A percentile compares a stretch with the other conserved stretches of the same genome.
phyloP scores from a whole-genome alignment of 75 land plant species.

The Pinus albicaulis region DNA sequence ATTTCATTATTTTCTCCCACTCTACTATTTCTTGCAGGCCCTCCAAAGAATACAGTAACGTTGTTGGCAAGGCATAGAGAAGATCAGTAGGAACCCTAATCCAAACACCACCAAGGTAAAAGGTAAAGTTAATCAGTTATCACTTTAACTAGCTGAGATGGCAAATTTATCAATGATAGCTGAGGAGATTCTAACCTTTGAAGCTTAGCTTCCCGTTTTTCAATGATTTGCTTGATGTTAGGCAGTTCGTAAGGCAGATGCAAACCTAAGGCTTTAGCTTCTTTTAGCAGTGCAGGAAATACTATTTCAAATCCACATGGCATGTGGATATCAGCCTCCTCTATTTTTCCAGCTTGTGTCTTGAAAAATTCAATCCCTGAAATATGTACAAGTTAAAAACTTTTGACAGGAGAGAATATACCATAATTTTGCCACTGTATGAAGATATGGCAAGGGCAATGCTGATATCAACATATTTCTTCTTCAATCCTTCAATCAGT shows the following conservation, averaged over 20 bases:
- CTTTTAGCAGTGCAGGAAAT: constrained; percentile 11
- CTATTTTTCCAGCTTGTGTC: not conserved
- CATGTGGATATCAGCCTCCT: not conserved
- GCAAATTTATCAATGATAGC: not conserved
- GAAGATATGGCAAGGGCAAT: not conserved
- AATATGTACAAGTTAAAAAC: too few species aligned
- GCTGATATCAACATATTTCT: not conserved
- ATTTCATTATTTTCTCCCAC: constrained; percentile 20
- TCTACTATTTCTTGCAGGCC: constrained; percentile 16
- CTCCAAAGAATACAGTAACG: constrained; percentile 18
- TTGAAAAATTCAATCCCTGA: constrained; percentile 7
- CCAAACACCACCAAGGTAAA: not conserved
- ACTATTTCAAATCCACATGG: constrained; percentile 16
- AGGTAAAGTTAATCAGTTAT: not conserved
- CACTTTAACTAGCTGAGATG: not conserved
- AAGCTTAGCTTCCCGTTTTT: constrained; percentile 9
- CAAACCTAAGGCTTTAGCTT: constrained; percentile 6
- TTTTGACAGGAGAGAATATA: too few species aligned
- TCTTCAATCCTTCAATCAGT: too few species aligned
- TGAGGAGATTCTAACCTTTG: not conserved
- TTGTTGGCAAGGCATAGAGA: not conserved
- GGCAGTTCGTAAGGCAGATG: constrained; percentile 14
- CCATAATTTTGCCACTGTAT: not conserved
- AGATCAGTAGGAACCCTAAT: not conserved
- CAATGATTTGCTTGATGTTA: not conserved